Conservation (phyloP, 306 rosid genomes). For the Canavalia gladiata region DNA sequence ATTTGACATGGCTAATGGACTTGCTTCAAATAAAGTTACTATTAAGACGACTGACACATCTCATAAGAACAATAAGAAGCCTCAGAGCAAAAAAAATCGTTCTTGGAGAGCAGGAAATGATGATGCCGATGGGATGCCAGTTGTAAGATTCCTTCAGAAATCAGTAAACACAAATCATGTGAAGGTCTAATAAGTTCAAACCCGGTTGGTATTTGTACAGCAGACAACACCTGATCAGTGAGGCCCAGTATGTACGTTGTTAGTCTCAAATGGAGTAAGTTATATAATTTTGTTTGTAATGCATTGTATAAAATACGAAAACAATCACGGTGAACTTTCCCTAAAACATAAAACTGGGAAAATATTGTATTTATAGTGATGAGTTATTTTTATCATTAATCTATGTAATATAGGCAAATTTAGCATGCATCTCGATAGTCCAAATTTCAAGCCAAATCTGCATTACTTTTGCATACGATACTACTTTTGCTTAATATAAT, state of each 20-base stretch:
- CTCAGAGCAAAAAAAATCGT: constrained; percentile 70
- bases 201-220: constrained; percentile 12
- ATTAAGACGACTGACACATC: constrained; percentile 55
- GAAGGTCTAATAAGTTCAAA: constrained; percentile 37
- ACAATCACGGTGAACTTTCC: not conserved
- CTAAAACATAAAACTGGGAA: not conserved
- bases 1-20: constrained; percentile 71
- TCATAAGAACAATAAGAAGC: constrained; percentile 72
- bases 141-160: constrained; percentile 61
- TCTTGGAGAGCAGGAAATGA: constrained; percentile 71
- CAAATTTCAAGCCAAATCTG: not conserved
- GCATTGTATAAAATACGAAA: not conserved
- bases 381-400: not conserved
- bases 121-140: constrained; percentile 75
- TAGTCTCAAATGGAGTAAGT: not conserved
- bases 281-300: not conserved
- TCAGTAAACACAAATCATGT: constrained; percentile 53
- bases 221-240: constrained; percentile 4
- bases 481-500: not conserved
- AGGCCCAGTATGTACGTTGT: not conserved
- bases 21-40: constrained; percentile 49
- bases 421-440: not conserved
- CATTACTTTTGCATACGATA: not conserved
- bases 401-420: not conserved
- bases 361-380: not conserved